Conservation (phyloP, 2,329 filamentous ascomycete species). For the Zarea fungicola region DNA sequence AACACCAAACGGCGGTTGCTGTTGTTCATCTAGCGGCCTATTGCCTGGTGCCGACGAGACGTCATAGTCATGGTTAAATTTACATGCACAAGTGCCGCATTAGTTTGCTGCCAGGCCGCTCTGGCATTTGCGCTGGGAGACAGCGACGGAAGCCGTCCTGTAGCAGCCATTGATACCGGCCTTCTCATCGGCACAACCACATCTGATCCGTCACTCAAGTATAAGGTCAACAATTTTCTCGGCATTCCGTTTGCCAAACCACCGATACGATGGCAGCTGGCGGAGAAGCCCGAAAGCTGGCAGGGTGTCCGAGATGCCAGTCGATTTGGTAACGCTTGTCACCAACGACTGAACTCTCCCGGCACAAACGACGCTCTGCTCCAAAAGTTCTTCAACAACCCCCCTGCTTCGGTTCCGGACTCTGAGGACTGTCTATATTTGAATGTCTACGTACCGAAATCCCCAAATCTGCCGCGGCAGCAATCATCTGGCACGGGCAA, state of each 20-base stretch:
- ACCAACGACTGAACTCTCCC: background rate
- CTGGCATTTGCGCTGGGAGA: background rate
- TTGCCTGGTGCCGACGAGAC: background rate
- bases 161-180: conserved; percentile 6
- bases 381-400: conserved; percentile 20
- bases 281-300: conserved; percentile 19
- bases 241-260: conserved; percentile 26
- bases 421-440: conserved; percentile 30
- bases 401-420: conserved; percentile 20
- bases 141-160: background rate
- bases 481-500: conserved; percentile 18
- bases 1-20: no score
- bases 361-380: background rate
- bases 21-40: background rate
- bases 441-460: conserved; percentile 27
- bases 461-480: conserved; percentile 14
- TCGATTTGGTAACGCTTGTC: conserved; percentile 20
- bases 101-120: conserved; percentile 2
- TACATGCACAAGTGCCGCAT: conserved; percentile 1
- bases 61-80: conserved; percentile 1
- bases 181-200: background rate
- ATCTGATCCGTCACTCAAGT: background rate
- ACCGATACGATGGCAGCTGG: conserved; percentile 22
- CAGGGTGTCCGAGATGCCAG: conserved; percentile 20
- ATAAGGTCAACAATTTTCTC: conserved; percentile 23